Conservation (phyloP, 169 alveolate species). For the Perkinsus olseni region DNA sequence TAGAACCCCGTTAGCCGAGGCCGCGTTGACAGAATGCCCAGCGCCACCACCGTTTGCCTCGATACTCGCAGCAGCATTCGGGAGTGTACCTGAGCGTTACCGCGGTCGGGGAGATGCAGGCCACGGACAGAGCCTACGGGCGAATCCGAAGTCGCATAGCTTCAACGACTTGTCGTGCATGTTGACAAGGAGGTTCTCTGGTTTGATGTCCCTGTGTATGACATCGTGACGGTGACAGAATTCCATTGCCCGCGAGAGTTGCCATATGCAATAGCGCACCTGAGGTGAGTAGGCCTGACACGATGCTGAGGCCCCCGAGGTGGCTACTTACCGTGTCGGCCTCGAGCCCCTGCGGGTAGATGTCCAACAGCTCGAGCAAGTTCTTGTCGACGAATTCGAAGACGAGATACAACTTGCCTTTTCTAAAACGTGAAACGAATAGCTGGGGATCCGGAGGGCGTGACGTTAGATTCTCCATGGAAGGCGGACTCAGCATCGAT, state of each 20-base stretch:
- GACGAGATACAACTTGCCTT: constrained; percentile 73
- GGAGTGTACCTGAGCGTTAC: neutral
- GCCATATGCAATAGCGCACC: constrained; percentile 68
- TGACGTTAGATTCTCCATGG: no score
- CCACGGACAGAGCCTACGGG: constrained; percentile 48
- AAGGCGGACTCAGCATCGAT: no score
- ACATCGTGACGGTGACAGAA: constrained; percentile 71
- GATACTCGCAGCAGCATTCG: neutral
- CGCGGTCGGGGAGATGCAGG: neutral
- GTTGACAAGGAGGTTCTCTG: constrained; percentile 85
- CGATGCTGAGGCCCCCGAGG: neutral
- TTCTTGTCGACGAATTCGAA: constrained; percentile 80
- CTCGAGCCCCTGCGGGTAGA: constrained; percentile 44
- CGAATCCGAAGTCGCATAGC: constrained; percentile 95
- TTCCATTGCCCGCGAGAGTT: constrained; percentile 71
- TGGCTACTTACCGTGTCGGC: neutral
- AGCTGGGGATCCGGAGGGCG: no score
- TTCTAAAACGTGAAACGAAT: constrained; percentile 29
- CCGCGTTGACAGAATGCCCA: no score
- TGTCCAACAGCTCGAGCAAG: constrained; percentile 76
- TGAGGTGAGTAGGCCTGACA: neutral
- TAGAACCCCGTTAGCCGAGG: constrained; percentile 23
- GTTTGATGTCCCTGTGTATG: constrained; percentile 91
- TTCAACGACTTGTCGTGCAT: constrained; percentile 53
- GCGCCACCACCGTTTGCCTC: neutral